These are phyloP conservation scores for Populus hybrid DNA, from an alignment of 441 rosid genomes.

Conservation along the genomic window DNA sequence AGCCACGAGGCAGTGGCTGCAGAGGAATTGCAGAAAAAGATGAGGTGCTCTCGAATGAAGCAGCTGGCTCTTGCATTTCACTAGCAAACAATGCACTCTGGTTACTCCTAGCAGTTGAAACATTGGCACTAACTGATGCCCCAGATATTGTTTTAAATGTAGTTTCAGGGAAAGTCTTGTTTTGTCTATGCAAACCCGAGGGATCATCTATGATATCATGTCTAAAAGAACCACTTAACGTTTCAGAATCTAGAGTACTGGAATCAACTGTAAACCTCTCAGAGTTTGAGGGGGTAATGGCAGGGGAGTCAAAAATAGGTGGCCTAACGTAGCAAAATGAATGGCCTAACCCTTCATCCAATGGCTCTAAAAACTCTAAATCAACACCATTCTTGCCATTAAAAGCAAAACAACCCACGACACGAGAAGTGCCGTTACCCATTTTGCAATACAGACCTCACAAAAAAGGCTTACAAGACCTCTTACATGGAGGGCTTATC, in stretches of 20 bases:
- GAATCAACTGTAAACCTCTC: slow-evolving; percentile 96
- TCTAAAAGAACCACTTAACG: slow-evolving; percentile 78
- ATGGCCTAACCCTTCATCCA: slow-evolving; percentile 96
- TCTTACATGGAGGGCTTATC: slow-evolving; percentile 41
- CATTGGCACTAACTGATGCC: slow-evolving; percentile 96
- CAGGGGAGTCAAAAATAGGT: slow-evolving; percentile 74
- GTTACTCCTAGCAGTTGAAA: slow-evolving; percentile 88
- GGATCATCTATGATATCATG: slow-evolving; percentile 77
- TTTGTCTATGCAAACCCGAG: slow-evolving; percentile 45
- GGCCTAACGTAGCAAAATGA: slow-evolving; percentile 95
- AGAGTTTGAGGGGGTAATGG: slow-evolving; percentile 84
- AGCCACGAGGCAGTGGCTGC: slow-evolving; percentile 88
- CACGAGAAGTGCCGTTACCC: slow-evolving; percentile 98
- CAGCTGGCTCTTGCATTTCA: slow-evolving; percentile 84
- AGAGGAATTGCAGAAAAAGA: slow-evolving; percentile 89
- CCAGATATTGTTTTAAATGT: slow-evolving; percentile 91
- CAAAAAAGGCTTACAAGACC: slow-evolving; percentile 34
- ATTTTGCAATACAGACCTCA: slow-evolving; percentile 35
- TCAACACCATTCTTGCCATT: slow-evolving; percentile 76
- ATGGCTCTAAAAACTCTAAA: slow-evolving; percentile 78
- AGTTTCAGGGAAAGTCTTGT: slow-evolving; percentile 70
- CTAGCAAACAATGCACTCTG: slow-evolving; percentile 65
- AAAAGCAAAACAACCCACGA: slow-evolving; percentile 86
- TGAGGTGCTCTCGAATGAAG: slow-evolving; percentile 93
- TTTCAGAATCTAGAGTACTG: slow-evolving; percentile 87